Evolutionary conservation across 495 filamentous ascomycete species (phyloP), one percentile per base, ranked within the genome.

Genomic region (Entonaema liquescens): DNA sequence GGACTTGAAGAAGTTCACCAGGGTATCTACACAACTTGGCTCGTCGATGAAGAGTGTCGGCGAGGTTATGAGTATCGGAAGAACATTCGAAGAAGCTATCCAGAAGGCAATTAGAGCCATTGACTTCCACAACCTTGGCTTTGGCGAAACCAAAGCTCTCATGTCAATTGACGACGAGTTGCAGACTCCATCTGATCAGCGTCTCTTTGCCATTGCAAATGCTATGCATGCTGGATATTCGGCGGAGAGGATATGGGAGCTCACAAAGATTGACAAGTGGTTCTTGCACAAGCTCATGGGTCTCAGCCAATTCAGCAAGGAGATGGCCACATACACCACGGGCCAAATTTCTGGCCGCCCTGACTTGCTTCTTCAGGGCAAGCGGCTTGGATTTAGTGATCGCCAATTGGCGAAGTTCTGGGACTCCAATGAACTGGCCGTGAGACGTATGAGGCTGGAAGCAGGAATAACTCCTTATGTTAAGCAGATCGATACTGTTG

Each of bases 31-130:
- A 3, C 89, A 94, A 80, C 89, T 99, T 6, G 93, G 92, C 35
- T 98, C 95, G 7, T 98, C 95, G 13, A 99, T 99, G 95, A 99
- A 99, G 91, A 97, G 93, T 85, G 94, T 99, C 49, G 95, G 95
- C 74, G 95, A 99, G 78, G 95, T 99, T 62, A 98, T 99, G 95
- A 94, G 91, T 74, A 98, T 99, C 74, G 95, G 95, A 62, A 84
- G 95, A 68, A 96, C 93, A 0, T 99, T 99, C 65, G 95, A 99
- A 80, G 95, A 99, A 81, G 95, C 95, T 13, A 97, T 99, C 36
- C 95, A 99, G 77, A 99, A 99, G 78, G 95, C 95, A 25, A 99
- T 99, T 73, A 89, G 95, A 31, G 90, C 93, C 23, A 93, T 98
- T 62, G 95, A 99, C 79, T 94, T 91, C 83, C 89, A 94, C 82